These are phyloP conservation scores for Rhizopus arrhizus DNA, from an alignment of 371 early-diverging fungal species.

Conservation along the genomic window DNA sequence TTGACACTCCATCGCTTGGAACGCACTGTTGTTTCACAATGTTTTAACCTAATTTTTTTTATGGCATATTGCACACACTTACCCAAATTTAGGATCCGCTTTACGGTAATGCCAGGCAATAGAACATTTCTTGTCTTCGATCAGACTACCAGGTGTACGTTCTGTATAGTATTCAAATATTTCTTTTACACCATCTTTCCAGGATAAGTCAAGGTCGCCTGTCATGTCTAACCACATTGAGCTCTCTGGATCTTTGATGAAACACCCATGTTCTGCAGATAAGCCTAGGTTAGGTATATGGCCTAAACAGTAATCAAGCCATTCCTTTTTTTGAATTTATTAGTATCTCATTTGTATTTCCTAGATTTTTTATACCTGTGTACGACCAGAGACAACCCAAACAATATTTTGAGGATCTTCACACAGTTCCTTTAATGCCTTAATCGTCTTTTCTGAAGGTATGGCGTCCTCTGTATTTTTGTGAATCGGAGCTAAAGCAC, in stretches of 20 bases:
- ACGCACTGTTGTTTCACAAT: constrained; percentile 35
- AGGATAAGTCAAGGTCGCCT: constrained; percentile 75
- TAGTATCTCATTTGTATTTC: neutral
- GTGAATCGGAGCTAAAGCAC: constrained; percentile 79
- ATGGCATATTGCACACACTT: constrained; percentile 7
- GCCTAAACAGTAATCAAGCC: constrained; percentile 83
- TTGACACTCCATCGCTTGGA: constrained; percentile 74
- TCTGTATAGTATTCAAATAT: constrained; percentile 87
- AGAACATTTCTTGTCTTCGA: constrained; percentile 77
- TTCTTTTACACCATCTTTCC: constrained; percentile 78
- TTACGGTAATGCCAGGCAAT: constrained; percentile 88
- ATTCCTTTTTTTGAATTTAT: constrained; percentile 57
- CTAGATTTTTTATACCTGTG: constrained; percentile 58
- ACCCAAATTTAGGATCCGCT: constrained; percentile 81
- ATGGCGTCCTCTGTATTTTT: constrained; percentile 70
- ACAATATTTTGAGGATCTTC: constrained; percentile 80
- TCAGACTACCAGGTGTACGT: constrained; percentile 77
- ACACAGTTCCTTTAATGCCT: constrained; percentile 60
- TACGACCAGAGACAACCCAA: constrained; percentile 92
- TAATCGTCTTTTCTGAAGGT: constrained; percentile 65
- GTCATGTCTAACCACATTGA: constrained; percentile 70
- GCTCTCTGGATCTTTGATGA: constrained; percentile 54
- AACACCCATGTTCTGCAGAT: constrained; percentile 69
- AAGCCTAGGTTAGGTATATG: constrained; percentile 75
- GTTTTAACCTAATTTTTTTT: constrained; percentile 17